A percentile compares a stretch with the other conserved stretches of the same genome.
phyloP scores from a whole-genome alignment of 139 green algal genomes.

The Monoraphidium neglectum region DNA sequence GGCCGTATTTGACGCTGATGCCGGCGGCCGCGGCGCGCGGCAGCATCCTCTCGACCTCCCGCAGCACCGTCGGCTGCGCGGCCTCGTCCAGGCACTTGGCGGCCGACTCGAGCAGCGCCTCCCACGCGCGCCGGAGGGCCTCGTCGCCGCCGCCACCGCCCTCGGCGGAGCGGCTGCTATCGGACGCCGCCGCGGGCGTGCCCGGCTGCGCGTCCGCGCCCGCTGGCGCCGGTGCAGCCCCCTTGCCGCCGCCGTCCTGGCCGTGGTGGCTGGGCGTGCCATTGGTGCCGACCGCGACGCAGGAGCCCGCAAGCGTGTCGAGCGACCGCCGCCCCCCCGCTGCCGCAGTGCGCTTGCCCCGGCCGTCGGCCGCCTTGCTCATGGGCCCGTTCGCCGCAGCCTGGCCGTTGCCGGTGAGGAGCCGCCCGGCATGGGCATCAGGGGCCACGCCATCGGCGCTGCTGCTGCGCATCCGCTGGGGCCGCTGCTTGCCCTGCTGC shows the following conservation, averaged over 20 bases:
- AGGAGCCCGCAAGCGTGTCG: slow-evolving; percentile 23
- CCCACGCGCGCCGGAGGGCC: slow-evolving; percentile 40
- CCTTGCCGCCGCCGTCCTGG: not conserved
- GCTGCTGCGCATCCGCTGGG: not conserved
- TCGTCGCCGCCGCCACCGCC: not conserved
- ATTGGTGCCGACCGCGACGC: not conserved
- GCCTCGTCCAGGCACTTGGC: slow-evolving; percentile 25
- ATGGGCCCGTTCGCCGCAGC: not conserved
- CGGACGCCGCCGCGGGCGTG: not conserved
- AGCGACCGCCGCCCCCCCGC: not conserved
- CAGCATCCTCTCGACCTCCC: slow-evolving; percentile 26
- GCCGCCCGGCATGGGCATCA: too few relatives aligned
- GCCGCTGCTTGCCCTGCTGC: not conserved
- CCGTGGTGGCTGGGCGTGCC: not conserved
- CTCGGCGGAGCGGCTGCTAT: not conserved
- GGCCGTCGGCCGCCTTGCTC: not conserved
- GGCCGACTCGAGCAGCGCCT: slow-evolving; percentile 39
- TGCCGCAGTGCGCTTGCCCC: not conserved
- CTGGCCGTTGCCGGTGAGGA: not conserved
- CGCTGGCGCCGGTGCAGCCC: not conserved
- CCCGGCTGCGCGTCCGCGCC: not conserved
- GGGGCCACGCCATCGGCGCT: not conserved
- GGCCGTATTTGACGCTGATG: slow-evolving; percentile 53
- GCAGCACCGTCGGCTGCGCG: slow-evolving; percentile 32
- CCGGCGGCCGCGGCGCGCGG: slow-evolving; percentile 18